Percentiles rank a stretch among this genome's conserved stretches.
phyloP scores from a whole-genome alignment of 2,329 filamentous ascomycete species.

The Emericellopsis atlantica region DNA sequence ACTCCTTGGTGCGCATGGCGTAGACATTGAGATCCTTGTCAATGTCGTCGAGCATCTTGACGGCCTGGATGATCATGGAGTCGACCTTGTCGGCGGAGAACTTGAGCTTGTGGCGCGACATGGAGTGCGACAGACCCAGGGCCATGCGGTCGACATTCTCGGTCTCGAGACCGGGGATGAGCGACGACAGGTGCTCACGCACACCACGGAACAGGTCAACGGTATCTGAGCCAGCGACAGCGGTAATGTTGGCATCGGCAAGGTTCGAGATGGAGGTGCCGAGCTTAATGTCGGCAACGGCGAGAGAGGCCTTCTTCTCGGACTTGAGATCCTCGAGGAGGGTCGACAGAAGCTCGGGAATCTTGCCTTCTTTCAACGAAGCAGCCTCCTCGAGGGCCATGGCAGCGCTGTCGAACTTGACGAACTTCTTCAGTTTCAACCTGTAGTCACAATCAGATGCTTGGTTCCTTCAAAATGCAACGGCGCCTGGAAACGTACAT shows the following conservation, averaged over 20 bases:
- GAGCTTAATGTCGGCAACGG: constrained; percentile 87
- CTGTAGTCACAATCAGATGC: constrained; percentile 25
- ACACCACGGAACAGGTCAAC: constrained; percentile 90
- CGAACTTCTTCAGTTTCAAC: constrained; percentile 91
- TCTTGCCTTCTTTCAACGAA: constrained; percentile 83
- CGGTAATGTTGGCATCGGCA: constrained; percentile 72
- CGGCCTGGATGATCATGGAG: constrained; percentile 98
- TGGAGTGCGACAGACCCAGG: constrained; percentile 89
- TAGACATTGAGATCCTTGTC: constrained; percentile 99
- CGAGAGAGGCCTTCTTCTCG: constrained; percentile 93
- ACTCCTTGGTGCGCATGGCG: constrained; percentile 98
- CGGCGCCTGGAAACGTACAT: constrained; percentile 47
- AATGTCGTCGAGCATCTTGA: constrained; percentile 84
- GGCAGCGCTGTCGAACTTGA: constrained; percentile 92
- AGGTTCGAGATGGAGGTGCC: constrained; percentile 87
- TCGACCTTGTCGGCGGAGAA: constrained; percentile 98
- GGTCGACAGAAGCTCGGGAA: constrained; percentile 71
- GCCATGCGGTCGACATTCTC: constrained; percentile 89
- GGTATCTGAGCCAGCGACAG: constrained; percentile 49
- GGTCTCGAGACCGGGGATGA: constrained; percentile 78
- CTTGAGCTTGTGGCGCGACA: constrained; percentile 95
- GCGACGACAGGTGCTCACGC: constrained; percentile 75
- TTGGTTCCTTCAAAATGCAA: background rate
- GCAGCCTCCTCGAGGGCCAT: constrained; percentile 84
- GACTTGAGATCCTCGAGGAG: constrained; percentile 86